Base-by-base conservation (phyloP, 768 basidiomycete species). In the Mrakia blollopis region DNA sequence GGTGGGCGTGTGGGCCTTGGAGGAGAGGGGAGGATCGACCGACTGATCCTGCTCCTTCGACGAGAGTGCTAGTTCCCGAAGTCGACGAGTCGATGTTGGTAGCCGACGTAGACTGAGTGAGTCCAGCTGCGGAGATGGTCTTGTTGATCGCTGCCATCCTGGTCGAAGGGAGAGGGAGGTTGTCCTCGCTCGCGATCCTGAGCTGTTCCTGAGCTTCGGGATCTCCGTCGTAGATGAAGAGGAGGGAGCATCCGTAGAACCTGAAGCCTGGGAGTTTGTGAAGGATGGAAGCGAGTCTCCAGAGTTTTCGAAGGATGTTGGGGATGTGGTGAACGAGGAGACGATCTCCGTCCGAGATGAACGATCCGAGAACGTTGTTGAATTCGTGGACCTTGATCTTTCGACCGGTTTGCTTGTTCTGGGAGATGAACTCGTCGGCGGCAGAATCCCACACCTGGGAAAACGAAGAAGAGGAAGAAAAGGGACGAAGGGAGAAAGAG, bases 141-240 rank as follows among this genome's bases (percentile, higher is more conserved):
- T 50, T 72, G 16, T 8, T 21, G 32, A 52, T 50, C 54, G 30
- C 50, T 23, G 32, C 23, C n/a, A 39, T n/a, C 35, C 23, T 18
- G 11, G 37, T 25, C 25, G 65, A n/a, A 37, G 65, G 65, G 10
- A 72, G 70, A 25, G 50, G 54, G n/a, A 72, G 70, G 35, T 47
- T 72, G 70, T 77, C 67, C 52, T 78, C 65, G 32, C 81, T 76
- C 18, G 77, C 79, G 62, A 77, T 61, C 41, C 69, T 61, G 73
- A 83, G 85, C 30, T 83, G 80, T 80, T 92, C 91, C 84, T 98
- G 97, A 1, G 89, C 88, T 80, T 94, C 93, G 62, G 86, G 87
- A 82, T 98, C 95, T 60, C 97, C 97, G 82, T 99, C 97, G 83
- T 99, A 99, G 82, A 98, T 96, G 82, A 98, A 88, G 72, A 99